Evolutionary conservation across 2,329 filamentous ascomycete species (phyloP).

Genomic region (Scytalidium sp.): DNA sequence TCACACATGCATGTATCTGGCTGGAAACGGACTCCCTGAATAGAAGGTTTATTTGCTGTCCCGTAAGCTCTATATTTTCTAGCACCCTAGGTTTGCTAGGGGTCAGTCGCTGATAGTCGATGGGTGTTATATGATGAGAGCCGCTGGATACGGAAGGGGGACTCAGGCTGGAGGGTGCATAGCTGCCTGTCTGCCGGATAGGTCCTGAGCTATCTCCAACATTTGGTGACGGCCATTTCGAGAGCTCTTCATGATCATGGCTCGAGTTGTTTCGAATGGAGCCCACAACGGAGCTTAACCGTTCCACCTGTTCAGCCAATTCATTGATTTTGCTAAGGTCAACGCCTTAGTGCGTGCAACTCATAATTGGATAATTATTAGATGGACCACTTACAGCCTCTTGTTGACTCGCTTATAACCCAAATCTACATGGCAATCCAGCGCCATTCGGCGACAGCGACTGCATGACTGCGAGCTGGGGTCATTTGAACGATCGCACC

Average conservation of each 20-base stretch:
- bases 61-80: slow-evolving; percentile 4
- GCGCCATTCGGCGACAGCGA: background rate
- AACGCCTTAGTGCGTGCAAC: no score
- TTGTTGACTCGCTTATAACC: slow-evolving; percentile 16
- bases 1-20: no score
- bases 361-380: no score
- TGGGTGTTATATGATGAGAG: background rate
- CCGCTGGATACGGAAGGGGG: background rate
- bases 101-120: slow-evolving; percentile 1
- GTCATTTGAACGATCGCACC: background rate
- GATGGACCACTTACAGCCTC: slow-evolving; percentile 7
- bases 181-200: background rate
- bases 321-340: slow-evolving; percentile 12
- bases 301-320: slow-evolving; percentile 11
- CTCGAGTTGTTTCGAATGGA: background rate
- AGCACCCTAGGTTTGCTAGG: slow-evolving; percentile 3
- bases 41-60: slow-evolving; percentile 7
- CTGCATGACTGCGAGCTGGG: background rate
- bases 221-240: background rate
- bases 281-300: background rate
- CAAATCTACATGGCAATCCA: slow-evolving; percentile 15
- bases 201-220: background rate
- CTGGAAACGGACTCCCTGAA: slow-evolving; percentile 11
- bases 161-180: background rate
- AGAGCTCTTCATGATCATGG: background rate